Percentiles rank a stretch among this genome's conserved stretches.
phyloP scores from a whole-genome alignment of 495 filamentous ascomycete genomes.

The Penicillium canescens region DNA sequence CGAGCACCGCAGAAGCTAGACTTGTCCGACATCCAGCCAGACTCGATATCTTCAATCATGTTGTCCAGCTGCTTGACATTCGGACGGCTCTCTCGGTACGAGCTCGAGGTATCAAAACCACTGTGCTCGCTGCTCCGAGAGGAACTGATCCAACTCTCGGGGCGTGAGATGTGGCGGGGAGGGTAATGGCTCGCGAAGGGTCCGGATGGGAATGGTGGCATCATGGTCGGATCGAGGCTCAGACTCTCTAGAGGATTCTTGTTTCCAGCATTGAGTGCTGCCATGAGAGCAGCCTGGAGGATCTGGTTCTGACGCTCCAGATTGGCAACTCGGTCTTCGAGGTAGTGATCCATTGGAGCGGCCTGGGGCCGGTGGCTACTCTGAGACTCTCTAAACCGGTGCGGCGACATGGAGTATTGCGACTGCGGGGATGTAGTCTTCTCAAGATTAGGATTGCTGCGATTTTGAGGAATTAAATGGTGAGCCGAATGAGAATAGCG shows the following conservation, averaged over 20 bases:
- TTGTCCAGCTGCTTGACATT: slow-evolving; percentile 35
- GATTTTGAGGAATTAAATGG: slow-evolving; percentile 29
- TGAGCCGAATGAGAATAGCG: slow-evolving; percentile 10
- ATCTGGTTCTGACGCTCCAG: slow-evolving; percentile 47
- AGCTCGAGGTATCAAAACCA: slow-evolving; percentile 18
- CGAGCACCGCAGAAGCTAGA: slow-evolving; percentile 22
- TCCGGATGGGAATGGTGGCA: slow-evolving; percentile 12
- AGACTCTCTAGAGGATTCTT: slow-evolving; percentile 29
- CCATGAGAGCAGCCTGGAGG: slow-evolving; percentile 46
- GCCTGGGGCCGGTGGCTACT: slow-evolving; percentile 15
- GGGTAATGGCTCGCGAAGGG: slow-evolving; percentile 13
- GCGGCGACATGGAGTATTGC: slow-evolving; percentile 22
- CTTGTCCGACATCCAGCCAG: slow-evolving; percentile 39
- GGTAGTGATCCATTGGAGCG: slow-evolving; percentile 11
- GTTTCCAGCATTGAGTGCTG: slow-evolving; percentile 37
- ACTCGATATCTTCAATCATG: slow-evolving; percentile 41
- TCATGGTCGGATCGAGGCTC: slow-evolving; percentile 18
- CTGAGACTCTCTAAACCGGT: slow-evolving; percentile 24
- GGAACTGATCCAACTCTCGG: slow-evolving; percentile 38
- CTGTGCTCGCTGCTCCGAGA: slow-evolving; percentile 29
- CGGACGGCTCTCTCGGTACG: slow-evolving; percentile 20
- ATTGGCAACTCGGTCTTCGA: slow-evolving; percentile 42
- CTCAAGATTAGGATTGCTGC: slow-evolving; percentile 20
- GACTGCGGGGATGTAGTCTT: slow-evolving; percentile 25
- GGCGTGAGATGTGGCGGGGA: slow-evolving; percentile 19